phyloP scores from a whole-genome alignment of 805 yeast genomes.

The Candida ponderosae region DNA sequence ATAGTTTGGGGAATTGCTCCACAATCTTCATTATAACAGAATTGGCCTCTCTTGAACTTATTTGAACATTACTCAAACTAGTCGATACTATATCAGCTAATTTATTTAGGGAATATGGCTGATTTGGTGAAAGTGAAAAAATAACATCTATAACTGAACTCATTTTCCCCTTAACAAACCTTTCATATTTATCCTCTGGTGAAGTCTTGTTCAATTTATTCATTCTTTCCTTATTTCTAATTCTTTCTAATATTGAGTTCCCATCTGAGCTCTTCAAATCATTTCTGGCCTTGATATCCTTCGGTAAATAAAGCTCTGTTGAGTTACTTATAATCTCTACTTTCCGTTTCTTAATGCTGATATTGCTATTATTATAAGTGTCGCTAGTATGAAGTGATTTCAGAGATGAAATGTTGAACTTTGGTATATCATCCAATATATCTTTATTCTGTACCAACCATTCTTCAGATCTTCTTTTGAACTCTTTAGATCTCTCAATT shows the following conservation, averaged over 20 bases:
- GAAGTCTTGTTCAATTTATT: constrained; percentile 6
- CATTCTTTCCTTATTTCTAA: constrained; percentile 27
- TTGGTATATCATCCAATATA: constrained; percentile 8
- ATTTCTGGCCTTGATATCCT: no score
- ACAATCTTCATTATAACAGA: background rate
- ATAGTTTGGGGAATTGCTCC: background rate
- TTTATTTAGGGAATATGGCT: constrained; percentile 12
- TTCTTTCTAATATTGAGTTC: constrained; percentile 30
- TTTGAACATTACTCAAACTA: constrained; percentile 9
- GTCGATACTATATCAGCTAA: constrained; percentile 11
- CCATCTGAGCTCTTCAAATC: constrained; percentile 8
- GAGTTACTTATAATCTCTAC: constrained; percentile 4
- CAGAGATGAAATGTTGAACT: background rate
- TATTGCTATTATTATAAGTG: constrained; percentile 10
- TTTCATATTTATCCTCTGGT: constrained; percentile 18
- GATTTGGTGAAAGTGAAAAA: constrained; percentile 14
- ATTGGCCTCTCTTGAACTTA: constrained; percentile 12
- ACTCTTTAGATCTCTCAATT: constrained; percentile 3
- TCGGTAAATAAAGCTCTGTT: background rate
- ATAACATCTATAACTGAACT: constrained; percentile 24
- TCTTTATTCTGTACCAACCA: constrained; percentile 12
- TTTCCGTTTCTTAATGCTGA: constrained; percentile 25
- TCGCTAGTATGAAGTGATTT: background rate
- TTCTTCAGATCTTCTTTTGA: constrained; percentile 4
- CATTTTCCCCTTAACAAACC: constrained; percentile 21